Percentiles rank a stretch among this genome's conserved stretches.
Conservation (phyloP, 2,329 filamentous ascomycete genomes). For the Juglanconis oblonga region DNA sequence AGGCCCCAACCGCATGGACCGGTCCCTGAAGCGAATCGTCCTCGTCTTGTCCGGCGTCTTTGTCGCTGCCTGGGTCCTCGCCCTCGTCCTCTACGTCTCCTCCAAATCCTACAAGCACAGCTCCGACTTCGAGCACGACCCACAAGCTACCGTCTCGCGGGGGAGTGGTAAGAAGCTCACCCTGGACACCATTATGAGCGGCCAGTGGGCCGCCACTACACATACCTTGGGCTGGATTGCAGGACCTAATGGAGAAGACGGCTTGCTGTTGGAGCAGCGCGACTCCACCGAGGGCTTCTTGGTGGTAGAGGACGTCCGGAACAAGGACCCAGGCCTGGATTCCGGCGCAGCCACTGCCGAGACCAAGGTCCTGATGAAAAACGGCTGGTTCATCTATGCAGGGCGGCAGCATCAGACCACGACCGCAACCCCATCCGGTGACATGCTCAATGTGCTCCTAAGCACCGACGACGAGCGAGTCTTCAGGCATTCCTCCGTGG, state of each 20-base stretch:
- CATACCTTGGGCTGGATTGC: constrained; percentile 75
- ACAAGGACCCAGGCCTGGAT: constrained; percentile 29
- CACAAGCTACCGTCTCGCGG: constrained; percentile 56
- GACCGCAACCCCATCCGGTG: constrained; percentile 71
- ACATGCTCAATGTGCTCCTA: constrained; percentile 85
- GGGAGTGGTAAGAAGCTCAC: constrained; percentile 71
- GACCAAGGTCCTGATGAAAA: constrained; percentile 73
- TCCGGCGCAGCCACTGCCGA: constrained; percentile 38
- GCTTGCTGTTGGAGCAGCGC: constrained; percentile 74
- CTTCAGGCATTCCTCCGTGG: constrained; percentile 88
- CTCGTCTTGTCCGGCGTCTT: constrained; percentile 61
- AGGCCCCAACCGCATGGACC: constrained; percentile 59
- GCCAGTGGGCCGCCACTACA: constrained; percentile 61
- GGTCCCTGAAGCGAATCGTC: constrained; percentile 59
- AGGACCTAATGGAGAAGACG: constrained; percentile 74
- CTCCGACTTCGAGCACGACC: constrained; percentile 63
- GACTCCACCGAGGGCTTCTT: constrained; percentile 68
- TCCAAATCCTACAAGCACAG: constrained; percentile 64
- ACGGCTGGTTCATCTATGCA: constrained; percentile 57
- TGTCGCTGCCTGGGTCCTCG: constrained; percentile 65
- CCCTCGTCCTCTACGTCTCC: constrained; percentile 64
- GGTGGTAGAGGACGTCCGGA: constrained; percentile 80
- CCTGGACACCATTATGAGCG: constrained; percentile 65
- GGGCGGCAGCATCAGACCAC: constrained; percentile 54
- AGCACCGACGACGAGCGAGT: constrained; percentile 69